Evolutionary conservation across 495 filamentous ascomycete species (phyloP).

Genomic region (Hamigera avellanea): DNA sequence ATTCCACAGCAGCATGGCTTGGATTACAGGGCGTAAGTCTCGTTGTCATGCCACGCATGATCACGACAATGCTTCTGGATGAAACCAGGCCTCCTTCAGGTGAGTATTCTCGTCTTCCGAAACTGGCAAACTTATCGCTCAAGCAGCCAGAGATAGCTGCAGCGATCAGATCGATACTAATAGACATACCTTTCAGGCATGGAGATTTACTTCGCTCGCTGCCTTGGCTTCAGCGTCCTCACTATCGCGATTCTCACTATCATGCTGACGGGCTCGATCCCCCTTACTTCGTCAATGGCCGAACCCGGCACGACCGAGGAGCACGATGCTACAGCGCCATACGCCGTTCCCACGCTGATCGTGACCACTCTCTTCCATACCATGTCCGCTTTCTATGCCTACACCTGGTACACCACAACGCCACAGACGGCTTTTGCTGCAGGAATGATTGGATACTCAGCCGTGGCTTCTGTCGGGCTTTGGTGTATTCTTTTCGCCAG

Average conservation of each 20-base stretch:
- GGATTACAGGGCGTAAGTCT: conserved; percentile 53
- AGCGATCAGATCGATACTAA: neutral
- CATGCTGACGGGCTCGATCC: conserved; percentile 66
- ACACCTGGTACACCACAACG: conserved; percentile 45
- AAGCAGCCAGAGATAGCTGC: too few species aligned
- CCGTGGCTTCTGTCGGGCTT: conserved; percentile 48
- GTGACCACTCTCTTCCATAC: conserved; percentile 57
- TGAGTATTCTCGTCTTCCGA: too few species aligned
- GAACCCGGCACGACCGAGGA: conserved; percentile 33
- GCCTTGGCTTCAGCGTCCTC: conserved; percentile 54
- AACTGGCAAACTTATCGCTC: too few species aligned
- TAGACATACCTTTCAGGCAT: conserved; percentile 27
- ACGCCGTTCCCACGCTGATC: conserved; percentile 54
- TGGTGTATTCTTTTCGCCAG: conserved; percentile 71
- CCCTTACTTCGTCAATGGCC: conserved; percentile 41
- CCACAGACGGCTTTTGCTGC: conserved; percentile 43
- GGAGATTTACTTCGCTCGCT: conserved; percentile 66
- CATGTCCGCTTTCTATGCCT: conserved; percentile 52
- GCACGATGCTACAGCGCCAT: conserved; percentile 49
- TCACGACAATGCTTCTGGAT: conserved; percentile 48
- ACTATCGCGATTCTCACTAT: conserved; percentile 53
- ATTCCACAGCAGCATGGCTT: conserved; percentile 56
- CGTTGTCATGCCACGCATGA: conserved; percentile 52
- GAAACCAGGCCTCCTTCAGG: conserved; percentile 44
- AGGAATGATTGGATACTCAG: conserved; percentile 36